These are phyloP conservation scores for Quillaja saponaria DNA, from an alignment of 306 rosid genomes.

Conservation along the genomic window DNA sequence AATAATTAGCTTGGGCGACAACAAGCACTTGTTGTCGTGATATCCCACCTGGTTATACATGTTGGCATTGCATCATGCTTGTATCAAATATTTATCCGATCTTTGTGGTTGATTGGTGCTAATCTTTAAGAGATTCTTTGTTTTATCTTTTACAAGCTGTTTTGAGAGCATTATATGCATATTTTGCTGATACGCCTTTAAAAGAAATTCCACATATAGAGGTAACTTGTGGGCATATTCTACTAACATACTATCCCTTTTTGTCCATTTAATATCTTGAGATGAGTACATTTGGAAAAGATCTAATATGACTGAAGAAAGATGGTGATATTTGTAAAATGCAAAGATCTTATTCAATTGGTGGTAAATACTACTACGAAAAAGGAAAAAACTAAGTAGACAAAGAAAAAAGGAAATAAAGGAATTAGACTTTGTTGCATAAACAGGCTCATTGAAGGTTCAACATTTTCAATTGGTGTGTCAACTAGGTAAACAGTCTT, in stretches of 20 bases:
- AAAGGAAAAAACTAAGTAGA: too few relatives aligned
- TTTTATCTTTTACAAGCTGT: slow-evolving; percentile 70
- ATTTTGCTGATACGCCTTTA: slow-evolving; percentile 95
- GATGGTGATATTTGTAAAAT: too few relatives aligned
- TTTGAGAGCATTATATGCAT: slow-evolving; percentile 92
- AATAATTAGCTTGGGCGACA: slow-evolving; percentile 94
- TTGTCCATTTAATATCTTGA: slow-evolving; percentile 3
- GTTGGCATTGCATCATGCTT: too few relatives aligned
- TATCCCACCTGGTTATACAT: slow-evolving; percentile 81
- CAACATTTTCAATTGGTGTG: too few relatives aligned
- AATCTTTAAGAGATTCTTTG: slow-evolving; percentile 12
- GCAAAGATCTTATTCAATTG: too few relatives aligned
- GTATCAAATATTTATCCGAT: too few relatives aligned
- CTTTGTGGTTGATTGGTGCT: slow-evolving; percentile 24
- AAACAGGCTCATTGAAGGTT: too few relatives aligned
- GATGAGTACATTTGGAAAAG: slow-evolving; percentile 4
- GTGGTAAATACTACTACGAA: background rate
- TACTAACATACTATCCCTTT: background rate
- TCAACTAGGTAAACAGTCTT: too few relatives aligned
- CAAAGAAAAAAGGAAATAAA: too few relatives aligned
- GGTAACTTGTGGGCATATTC: slow-evolving; percentile 47
- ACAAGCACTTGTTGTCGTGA: slow-evolving; percentile 95
- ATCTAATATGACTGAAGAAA: too few relatives aligned
- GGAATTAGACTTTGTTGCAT: too few relatives aligned
- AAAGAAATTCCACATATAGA: slow-evolving; percentile 94